A percentile compares a stretch with the other conserved stretches of the same genome.
These are phyloP conservation scores for Platanthera zijinensis DNA, from an alignment of 106 monocot species.

Conservation along the genomic window DNA sequence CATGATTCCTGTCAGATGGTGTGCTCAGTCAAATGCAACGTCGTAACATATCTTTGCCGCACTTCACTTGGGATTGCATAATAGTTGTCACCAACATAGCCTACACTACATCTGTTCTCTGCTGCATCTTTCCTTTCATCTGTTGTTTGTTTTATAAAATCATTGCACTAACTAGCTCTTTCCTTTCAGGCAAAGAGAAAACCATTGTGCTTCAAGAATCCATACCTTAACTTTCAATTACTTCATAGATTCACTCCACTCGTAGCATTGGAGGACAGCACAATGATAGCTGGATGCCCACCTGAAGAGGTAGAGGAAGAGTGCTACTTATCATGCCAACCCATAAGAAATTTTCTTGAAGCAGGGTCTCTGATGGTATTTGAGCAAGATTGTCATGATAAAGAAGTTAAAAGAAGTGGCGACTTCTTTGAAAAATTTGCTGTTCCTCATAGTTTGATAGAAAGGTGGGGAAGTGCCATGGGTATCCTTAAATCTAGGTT, in stretches of 20 bases:
- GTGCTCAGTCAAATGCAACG: no score
- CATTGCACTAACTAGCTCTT: neutral
- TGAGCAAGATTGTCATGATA: conserved; percentile 1
- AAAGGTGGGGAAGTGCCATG: conserved; percentile 96
- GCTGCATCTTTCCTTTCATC: neutral
- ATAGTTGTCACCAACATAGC: no score
- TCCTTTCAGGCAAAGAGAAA: conserved; percentile 71
- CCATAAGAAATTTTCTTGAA: conserved; percentile 60
- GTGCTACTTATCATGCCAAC: conserved; percentile 26
- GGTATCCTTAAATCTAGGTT: conserved; percentile 49
- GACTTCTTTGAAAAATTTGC: conserved; percentile 14
- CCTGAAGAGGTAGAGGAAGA: conserved; percentile 13
- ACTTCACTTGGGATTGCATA: no score
- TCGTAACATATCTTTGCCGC: no score
- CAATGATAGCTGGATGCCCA: neutral
- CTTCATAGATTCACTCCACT: conserved; percentile 27
- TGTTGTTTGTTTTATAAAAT: neutral
- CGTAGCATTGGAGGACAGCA: neutral
- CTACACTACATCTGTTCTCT: no score
- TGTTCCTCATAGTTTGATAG: conserved; percentile 69
- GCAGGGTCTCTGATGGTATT: neutral
- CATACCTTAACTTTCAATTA: conserved; percentile 38
- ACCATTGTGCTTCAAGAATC: conserved; percentile 49
- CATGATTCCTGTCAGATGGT: no score
- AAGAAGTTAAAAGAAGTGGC: conserved; percentile 20